A percentile compares a stretch with the other conserved stretches of the same genome.
These are phyloP conservation scores for Penicillium crustosum DNA, from an alignment of 2,329 filamentous ascomycete genomes.

Conservation along the genomic window DNA sequence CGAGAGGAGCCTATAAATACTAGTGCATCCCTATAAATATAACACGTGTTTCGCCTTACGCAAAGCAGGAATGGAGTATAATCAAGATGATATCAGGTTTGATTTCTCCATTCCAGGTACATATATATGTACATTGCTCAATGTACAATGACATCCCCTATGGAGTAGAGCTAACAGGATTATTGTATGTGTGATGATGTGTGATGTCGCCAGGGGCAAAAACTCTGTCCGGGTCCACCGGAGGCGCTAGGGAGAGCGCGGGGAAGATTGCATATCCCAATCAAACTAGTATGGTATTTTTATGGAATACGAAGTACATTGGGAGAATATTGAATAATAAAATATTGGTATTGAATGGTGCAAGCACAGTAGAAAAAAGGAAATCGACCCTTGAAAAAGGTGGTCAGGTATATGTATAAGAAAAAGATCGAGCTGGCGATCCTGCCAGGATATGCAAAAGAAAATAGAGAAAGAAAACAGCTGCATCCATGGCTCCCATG, in stretches of 20 bases:
- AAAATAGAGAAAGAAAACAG: not conserved
- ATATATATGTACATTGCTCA: not conserved
- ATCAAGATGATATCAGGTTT: not conserved
- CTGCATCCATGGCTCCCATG: slow-evolving; percentile 15
- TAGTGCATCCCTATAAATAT: not conserved
- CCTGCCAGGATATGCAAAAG: slow-evolving; percentile 12
- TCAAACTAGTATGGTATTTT: slow-evolving; percentile 17
- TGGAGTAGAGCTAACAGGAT: not conserved
- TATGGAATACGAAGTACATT: not conserved
- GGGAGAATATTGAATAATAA: not conserved
- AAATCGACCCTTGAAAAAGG: slow-evolving; percentile 1
- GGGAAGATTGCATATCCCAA: slow-evolving; percentile 28
- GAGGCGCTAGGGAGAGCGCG: slow-evolving; percentile 18
- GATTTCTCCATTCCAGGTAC: not conserved
- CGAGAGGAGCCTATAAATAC: not conserved
- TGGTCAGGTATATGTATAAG: slow-evolving; percentile 10
- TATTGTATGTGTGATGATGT: not conserved
- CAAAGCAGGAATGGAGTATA: not conserved
- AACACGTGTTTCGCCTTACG: not conserved
- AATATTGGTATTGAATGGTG: slow-evolving; percentile 7
- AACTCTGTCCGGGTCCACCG: slow-evolving; percentile 15
- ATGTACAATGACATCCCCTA: not conserved
- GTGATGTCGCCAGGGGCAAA: slow-evolving; percentile 17
- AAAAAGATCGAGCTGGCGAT: slow-evolving; percentile 7
- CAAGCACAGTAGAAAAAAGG: not conserved